These are phyloP conservation scores for Camillea tinctor DNA, from an alignment of 2,329 filamentous ascomycete species.

Conservation along the genomic window DNA sequence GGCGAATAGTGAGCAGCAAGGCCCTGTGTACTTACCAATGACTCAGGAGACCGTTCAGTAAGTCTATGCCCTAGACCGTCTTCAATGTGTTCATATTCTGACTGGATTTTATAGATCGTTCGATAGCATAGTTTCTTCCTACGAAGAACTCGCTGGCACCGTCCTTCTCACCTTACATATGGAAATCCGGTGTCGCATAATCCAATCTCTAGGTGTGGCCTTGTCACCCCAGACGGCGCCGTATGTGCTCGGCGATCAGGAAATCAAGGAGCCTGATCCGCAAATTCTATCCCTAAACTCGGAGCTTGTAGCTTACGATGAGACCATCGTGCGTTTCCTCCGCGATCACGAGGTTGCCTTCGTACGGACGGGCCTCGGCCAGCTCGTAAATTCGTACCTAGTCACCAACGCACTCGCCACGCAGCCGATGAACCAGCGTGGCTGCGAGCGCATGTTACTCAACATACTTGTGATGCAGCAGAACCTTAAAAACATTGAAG, in stretches of 20 bases:
- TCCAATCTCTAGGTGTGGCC: conserved; percentile 70
- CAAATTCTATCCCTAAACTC: conserved; percentile 80
- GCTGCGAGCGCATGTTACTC: conserved; percentile 83
- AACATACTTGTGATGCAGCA: conserved; percentile 95
- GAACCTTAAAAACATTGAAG: conserved; percentile 90
- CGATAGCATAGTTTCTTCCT: conserved; percentile 80
- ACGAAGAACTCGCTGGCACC: conserved; percentile 74
- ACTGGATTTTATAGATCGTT: conserved; percentile 61
- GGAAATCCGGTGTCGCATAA: conserved; percentile 81
- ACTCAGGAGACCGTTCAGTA: conserved; percentile 81
- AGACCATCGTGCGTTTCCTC: conserved; percentile 72
- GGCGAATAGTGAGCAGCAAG: conserved; percentile 55
- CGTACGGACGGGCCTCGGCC: conserved; percentile 72
- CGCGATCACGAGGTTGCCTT: conserved; percentile 70
- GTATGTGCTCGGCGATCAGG: conserved; percentile 64
- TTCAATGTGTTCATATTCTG: conserved; percentile 1
- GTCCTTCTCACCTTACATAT: conserved; percentile 84
- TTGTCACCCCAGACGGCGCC: conserved; percentile 60
- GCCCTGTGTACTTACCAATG: conserved; percentile 79
- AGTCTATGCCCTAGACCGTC: conserved; percentile 33
- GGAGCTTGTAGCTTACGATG: conserved; percentile 83
- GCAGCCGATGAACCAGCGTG: conserved; percentile 79
- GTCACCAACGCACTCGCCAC: conserved; percentile 70
- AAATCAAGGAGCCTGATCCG: conserved; percentile 75
- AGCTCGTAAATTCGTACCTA: conserved; percentile 77